Conservation (phyloP, 2,329 filamentous ascomycete genomes). For the Colletotrichum tropicale region DNA sequence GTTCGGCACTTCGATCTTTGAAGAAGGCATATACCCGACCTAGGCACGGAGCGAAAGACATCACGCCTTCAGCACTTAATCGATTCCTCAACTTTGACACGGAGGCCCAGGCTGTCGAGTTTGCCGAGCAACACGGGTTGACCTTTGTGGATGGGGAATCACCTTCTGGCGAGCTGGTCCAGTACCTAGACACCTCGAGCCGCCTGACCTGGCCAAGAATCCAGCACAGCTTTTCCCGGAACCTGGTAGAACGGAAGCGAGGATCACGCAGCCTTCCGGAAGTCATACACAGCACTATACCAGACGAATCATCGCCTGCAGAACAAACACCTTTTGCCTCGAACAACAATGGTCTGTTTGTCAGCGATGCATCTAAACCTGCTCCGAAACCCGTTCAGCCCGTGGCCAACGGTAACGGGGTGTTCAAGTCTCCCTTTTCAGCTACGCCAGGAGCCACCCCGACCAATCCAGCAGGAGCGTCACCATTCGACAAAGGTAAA, state of each 20-base stretch:
- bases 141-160: slow-evolving; percentile 48
- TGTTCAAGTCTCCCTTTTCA: not conserved
- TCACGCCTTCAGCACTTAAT: slow-evolving; percentile 62
- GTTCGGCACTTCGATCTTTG: slow-evolving; percentile 60
- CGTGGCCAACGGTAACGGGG: not conserved
- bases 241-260: slow-evolving; percentile 66
- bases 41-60: slow-evolving; percentile 62
- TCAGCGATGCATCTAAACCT: not conserved
- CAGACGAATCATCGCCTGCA: slow-evolving; percentile 35
- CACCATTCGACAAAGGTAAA: slow-evolving; percentile 12
- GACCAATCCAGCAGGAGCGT: not conserved
- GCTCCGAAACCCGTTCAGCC: not conserved
- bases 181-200: slow-evolving; percentile 44
- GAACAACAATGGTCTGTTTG: not conserved
- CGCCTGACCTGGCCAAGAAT: slow-evolving; percentile 53
- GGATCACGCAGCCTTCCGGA: slow-evolving; percentile 54
- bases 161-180: slow-evolving; percentile 36
- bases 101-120: slow-evolving; percentile 67
- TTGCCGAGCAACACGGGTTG: slow-evolving; percentile 64
- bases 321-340: not conserved
- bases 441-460: not conserved
- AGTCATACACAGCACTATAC: slow-evolving; percentile 61
- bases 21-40: slow-evolving; percentile 60
- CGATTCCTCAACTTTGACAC: slow-evolving; percentile 70
- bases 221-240: slow-evolving; percentile 59